Conservation (phyloP, 2,329 filamentous ascomycete species). For the Aspergillus sp. region DNA sequence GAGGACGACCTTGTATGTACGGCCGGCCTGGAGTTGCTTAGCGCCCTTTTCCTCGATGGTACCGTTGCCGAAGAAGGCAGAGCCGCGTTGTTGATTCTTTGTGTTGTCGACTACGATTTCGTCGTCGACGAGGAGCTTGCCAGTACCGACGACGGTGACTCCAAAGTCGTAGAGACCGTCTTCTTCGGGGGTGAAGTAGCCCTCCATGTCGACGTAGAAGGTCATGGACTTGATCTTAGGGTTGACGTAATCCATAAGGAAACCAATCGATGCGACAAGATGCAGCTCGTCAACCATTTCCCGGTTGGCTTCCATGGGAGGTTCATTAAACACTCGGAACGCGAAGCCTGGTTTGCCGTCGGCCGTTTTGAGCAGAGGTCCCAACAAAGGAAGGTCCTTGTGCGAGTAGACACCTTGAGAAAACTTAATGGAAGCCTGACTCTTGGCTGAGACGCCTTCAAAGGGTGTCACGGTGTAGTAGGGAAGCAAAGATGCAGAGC, state of each 20-base stretch:
- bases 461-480: slow-evolving; percentile 42
- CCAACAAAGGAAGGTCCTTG: slow-evolving; percentile 56
- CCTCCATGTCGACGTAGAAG: slow-evolving; percentile 58
- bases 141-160: slow-evolving; percentile 59
- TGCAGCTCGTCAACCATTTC: slow-evolving; percentile 47
- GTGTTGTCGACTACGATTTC: slow-evolving; percentile 60
- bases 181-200: slow-evolving; percentile 53
- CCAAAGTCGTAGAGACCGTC: slow-evolving; percentile 59
- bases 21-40: slow-evolving; percentile 52
- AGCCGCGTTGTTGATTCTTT: slow-evolving; percentile 56
- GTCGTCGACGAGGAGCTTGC: slow-evolving; percentile 58
- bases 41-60: slow-evolving; percentile 58
- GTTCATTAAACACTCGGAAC: slow-evolving; percentile 58
- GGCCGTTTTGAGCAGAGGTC: slow-evolving; percentile 45
- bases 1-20: slow-evolving; percentile 53
- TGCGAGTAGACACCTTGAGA: slow-evolving; percentile 59
- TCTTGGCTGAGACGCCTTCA: slow-evolving; percentile 35
- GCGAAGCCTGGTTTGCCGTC: slow-evolving; percentile 53
- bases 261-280: slow-evolving; percentile 38
- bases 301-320: slow-evolving; percentile 43
- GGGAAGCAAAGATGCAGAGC: slow-evolving; percentile 51
- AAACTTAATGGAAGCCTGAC: slow-evolving; percentile 39
- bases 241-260: slow-evolving; percentile 50
- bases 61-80: slow-evolving; percentile 59
- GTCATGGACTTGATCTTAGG: slow-evolving; percentile 46